Percentiles rank a stretch among this genome's conserved stretches.
Conservation (phyloP, 108 stramenopile genomes). For the Skeletonema costatum region DNA sequence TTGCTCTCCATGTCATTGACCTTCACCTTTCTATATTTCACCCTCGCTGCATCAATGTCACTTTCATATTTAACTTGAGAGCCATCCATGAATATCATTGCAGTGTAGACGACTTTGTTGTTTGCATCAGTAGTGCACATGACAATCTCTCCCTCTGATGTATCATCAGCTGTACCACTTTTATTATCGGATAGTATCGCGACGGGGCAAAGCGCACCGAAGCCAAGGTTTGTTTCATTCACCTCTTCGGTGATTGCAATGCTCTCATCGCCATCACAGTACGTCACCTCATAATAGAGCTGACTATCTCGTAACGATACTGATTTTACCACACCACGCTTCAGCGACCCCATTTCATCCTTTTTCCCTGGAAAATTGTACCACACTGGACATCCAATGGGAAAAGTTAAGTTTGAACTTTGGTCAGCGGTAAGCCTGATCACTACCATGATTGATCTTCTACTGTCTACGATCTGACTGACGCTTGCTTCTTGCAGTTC, state of each 20-base stretch:
- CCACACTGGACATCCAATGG: constrained; percentile 3
- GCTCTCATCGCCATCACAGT: neutral
- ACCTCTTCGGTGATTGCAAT: neutral
- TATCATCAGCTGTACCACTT: neutral
- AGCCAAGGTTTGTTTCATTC: neutral
- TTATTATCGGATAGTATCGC: neutral
- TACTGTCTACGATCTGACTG: too few relatives aligned
- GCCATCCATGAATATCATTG: neutral
- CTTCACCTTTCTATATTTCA: neutral
- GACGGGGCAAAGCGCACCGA: neutral
- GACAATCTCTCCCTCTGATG: neutral
- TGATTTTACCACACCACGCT: neutral
- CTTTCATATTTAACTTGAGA: neutral
- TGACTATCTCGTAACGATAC: neutral
- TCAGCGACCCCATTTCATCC: neutral
- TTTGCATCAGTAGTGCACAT: neutral
- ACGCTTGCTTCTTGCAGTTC: too few relatives aligned
- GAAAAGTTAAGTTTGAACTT: neutral
- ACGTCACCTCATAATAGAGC: neutral
- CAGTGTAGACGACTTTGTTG: neutral
- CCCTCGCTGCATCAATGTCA: neutral
- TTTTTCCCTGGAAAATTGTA: neutral
- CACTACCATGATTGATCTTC: too few relatives aligned
- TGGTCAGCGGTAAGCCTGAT: neutral
- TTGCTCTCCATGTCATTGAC: neutral